Conservation (phyloP, 495 filamentous ascomycete species). For the Mytilinidion resinicola region DNA sequence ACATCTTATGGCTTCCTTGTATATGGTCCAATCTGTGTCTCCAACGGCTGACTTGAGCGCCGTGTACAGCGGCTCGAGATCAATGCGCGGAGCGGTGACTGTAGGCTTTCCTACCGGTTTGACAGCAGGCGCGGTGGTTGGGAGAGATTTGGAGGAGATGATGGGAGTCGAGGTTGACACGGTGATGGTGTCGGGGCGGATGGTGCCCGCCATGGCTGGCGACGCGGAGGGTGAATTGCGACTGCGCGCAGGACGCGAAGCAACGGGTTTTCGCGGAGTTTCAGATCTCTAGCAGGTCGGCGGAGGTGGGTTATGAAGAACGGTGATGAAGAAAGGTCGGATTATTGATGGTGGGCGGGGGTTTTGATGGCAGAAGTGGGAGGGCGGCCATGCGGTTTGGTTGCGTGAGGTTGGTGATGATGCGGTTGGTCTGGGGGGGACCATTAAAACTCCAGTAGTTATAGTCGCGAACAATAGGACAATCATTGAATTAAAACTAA, state of each 20-base stretch:
- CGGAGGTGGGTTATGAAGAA: not conserved
- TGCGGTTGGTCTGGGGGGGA: too few relatives aligned
- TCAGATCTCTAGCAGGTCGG: not conserved
- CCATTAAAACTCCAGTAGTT: too few relatives aligned
- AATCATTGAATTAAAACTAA: too few relatives aligned
- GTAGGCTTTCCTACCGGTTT: slow-evolving; percentile 18
- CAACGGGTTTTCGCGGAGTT: not conserved
- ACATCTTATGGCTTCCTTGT: slow-evolving; percentile 73
- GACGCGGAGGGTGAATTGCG: not conserved
- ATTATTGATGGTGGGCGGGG: not conserved
- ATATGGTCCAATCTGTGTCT: slow-evolving; percentile 73
- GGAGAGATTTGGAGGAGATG: slow-evolving; percentile 26
- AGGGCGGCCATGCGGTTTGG: not conserved
- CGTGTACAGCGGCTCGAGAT: slow-evolving; percentile 84
- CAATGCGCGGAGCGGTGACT: slow-evolving; percentile 59
- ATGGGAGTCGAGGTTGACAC: slow-evolving; percentile 14
- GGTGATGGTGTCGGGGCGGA: slow-evolving; percentile 19
- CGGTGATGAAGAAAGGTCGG: not conserved
- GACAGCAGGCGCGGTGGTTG: slow-evolving; percentile 11
- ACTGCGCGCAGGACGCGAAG: not conserved
- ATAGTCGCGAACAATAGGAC: too few relatives aligned
- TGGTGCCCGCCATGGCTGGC: slow-evolving; percentile 21
- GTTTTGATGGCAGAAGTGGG: not conserved
- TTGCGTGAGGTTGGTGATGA: not conserved
- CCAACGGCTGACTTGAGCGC: slow-evolving; percentile 73